A percentile compares a stretch with the other conserved stretches of the same genome.
phyloP scores from a whole-genome alignment of 257 asterid species.

The Jacaranda copaia region DNA sequence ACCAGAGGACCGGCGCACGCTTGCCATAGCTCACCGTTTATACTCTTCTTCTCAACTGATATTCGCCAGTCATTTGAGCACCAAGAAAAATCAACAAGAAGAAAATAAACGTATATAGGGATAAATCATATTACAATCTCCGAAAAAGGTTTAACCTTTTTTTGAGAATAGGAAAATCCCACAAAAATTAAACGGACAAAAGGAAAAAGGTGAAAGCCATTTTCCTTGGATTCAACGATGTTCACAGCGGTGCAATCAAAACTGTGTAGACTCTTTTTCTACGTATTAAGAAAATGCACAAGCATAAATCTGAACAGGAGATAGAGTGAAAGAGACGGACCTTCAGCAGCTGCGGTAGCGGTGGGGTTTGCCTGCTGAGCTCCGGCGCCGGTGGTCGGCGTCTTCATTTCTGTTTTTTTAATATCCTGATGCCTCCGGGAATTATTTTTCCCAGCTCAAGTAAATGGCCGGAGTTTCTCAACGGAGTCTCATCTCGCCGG shows the following conservation, averaged over 20 bases:
- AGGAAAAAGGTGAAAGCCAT: background rate
- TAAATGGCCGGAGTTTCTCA: slow-evolving; percentile 38
- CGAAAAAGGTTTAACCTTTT: background rate
- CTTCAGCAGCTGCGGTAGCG: slow-evolving; percentile 61
- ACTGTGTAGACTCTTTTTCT: background rate
- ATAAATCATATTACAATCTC: background rate
- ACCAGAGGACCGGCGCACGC: slow-evolving; percentile 97
- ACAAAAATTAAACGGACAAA: background rate
- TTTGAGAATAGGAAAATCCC: slow-evolving; percentile 5
- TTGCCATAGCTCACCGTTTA: slow-evolving; percentile 90
- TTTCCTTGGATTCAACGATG: background rate
- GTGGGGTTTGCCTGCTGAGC: slow-evolving; percentile 45
- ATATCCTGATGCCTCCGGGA: background rate
- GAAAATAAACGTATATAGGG: background rate
- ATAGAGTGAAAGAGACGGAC: slow-evolving; percentile 38
- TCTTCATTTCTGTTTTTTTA: slow-evolving; percentile 57
- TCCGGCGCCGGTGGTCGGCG: slow-evolving; percentile 64
- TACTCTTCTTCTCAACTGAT: slow-evolving; percentile 77
- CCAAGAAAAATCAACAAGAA: background rate
- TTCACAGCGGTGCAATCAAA: slow-evolving; percentile 9
- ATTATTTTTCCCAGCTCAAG: slow-evolving; percentile 32
- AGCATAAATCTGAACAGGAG: background rate
- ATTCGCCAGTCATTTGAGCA: slow-evolving; percentile 29
- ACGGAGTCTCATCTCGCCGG: slow-evolving; percentile 56
- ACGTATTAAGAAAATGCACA: slow-evolving; percentile 18